Conservation (phyloP, 139 green algal species). For the Ostreobium quekettii region DNA sequence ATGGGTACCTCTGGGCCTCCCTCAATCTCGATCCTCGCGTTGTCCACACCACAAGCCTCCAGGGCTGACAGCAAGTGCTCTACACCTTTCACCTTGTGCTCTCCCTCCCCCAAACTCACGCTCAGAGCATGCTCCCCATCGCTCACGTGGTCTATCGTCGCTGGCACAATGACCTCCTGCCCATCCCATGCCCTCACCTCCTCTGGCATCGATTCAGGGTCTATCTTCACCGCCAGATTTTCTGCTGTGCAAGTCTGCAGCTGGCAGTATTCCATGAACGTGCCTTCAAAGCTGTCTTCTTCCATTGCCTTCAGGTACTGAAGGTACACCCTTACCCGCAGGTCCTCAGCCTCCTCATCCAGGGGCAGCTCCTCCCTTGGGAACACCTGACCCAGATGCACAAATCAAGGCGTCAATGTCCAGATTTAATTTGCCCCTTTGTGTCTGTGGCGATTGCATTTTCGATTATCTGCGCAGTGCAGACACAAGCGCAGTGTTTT, state of each 20-base stretch:
- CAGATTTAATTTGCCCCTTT: no score
- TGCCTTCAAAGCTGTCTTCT: slow-evolving; percentile 33
- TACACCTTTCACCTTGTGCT: slow-evolving; percentile 28
- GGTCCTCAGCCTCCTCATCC: slow-evolving; percentile 21
- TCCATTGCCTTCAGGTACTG: slow-evolving; percentile 41
- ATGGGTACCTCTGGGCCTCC: slow-evolving; percentile 64
- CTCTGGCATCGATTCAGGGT: slow-evolving; percentile 9
- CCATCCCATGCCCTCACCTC: slow-evolving; percentile 5
- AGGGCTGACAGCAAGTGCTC: slow-evolving; percentile 76
- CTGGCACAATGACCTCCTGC: slow-evolving; percentile 18
- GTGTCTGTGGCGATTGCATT: no score
- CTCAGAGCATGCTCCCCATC: background rate
- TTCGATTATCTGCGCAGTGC: background rate
- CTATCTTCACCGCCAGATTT: background rate
- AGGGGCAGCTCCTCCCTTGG: background rate
- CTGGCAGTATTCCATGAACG: slow-evolving; percentile 41
- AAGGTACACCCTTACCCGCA: slow-evolving; percentile 32
- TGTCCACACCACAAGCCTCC: slow-evolving; percentile 77
- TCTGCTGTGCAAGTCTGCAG: background rate
- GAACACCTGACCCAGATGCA: background rate
- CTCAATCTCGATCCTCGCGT: slow-evolving; percentile 66
- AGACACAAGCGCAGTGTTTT: no score
- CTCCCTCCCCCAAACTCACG: slow-evolving; percentile 2
- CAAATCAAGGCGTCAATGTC: no score
- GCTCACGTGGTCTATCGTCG: background rate